phyloP scores from a whole-genome alignment of 495 filamentous ascomycete species.

The Beverwykella pulmonaria region DNA sequence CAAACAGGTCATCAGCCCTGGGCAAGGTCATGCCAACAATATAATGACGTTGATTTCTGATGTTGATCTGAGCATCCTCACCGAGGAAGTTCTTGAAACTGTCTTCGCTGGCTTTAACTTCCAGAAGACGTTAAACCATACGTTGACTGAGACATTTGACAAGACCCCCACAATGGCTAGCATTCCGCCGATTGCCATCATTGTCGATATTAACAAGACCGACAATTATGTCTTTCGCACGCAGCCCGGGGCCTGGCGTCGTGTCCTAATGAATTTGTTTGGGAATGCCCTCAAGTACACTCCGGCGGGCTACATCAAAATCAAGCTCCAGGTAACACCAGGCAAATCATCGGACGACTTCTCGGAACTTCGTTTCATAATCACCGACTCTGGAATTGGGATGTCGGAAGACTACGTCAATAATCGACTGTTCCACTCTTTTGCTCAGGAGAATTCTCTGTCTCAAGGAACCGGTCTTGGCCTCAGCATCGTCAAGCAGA shows the following conservation, averaged over 20 bases:
- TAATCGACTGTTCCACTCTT: constrained; percentile 67
- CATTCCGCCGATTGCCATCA: constrained; percentile 54
- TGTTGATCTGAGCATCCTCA: constrained; percentile 52
- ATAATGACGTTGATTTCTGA: constrained; percentile 36
- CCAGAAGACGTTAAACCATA: constrained; percentile 27
- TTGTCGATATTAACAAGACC: constrained; percentile 63
- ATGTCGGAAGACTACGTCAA: constrained; percentile 71
- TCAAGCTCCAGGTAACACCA: constrained; percentile 57
- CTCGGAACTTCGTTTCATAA: constrained; percentile 50
- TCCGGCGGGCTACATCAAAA: constrained; percentile 63
- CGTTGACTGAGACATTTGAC: constrained; percentile 14
- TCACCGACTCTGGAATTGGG: constrained; percentile 69
- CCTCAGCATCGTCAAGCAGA: constrained; percentile 68
- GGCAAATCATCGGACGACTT: constrained; percentile 40
- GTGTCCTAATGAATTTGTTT: constrained; percentile 80
- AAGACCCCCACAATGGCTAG: constrained; percentile 26
- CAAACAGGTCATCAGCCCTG: constrained; percentile 18
- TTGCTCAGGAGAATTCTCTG: constrained; percentile 69
- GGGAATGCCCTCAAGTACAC: constrained; percentile 74
- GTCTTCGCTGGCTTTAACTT: constrained; percentile 58
- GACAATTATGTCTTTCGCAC: constrained; percentile 65
- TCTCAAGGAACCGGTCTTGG: constrained; percentile 63
- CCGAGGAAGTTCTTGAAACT: constrained; percentile 64
- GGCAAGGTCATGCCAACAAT: constrained; percentile 35
- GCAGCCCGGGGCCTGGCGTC: constrained; percentile 71